Conservation (phyloP, 345 rosid species). For the Erucastrum elatum region DNA sequence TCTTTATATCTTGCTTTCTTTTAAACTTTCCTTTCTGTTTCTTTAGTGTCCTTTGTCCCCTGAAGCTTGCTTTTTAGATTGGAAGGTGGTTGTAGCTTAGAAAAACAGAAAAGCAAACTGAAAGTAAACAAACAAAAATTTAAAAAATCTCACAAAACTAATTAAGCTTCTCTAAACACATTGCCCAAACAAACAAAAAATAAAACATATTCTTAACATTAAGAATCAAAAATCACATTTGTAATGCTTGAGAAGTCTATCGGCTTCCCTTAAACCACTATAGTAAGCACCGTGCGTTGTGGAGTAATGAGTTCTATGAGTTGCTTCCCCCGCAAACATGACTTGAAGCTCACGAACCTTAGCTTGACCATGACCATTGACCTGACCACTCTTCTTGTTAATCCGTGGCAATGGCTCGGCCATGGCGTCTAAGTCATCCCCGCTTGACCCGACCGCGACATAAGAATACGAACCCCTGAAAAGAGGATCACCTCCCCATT, state of each 20-base stretch:
- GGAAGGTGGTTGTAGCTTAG: conserved; percentile 22
- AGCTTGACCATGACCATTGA: conserved; percentile 21
- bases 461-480: conserved; percentile 90
- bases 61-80: conserved; percentile 29
- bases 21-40: conserved; percentile 24
- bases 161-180: conserved; percentile 36
- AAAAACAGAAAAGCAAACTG: conserved; percentile 37
- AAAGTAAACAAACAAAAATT: conserved; percentile 26
- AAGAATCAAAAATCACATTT: conserved; percentile 48
- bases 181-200: not conserved
- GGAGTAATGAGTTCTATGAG: conserved; percentile 94
- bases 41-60: conserved; percentile 29
- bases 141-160: conserved; percentile 35
- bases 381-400: conserved; percentile 27
- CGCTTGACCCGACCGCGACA: conserved; percentile 87
- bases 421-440: conserved; percentile 76
- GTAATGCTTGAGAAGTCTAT: conserved; percentile 91
- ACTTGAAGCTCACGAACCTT: conserved; percentile 55
- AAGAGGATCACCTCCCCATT: conserved; percentile 89
- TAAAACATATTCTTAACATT: conserved; percentile 30
- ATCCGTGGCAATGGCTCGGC: conserved; percentile 82
- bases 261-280: conserved; percentile 95
- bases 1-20: conserved; percentile 31
- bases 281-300: conserved; percentile 97
- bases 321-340: conserved; percentile 97